These are phyloP conservation scores for Rhodotorula sp. DNA, from an alignment of 1,284 basidiomycete species.

Conservation along the genomic window DNA sequence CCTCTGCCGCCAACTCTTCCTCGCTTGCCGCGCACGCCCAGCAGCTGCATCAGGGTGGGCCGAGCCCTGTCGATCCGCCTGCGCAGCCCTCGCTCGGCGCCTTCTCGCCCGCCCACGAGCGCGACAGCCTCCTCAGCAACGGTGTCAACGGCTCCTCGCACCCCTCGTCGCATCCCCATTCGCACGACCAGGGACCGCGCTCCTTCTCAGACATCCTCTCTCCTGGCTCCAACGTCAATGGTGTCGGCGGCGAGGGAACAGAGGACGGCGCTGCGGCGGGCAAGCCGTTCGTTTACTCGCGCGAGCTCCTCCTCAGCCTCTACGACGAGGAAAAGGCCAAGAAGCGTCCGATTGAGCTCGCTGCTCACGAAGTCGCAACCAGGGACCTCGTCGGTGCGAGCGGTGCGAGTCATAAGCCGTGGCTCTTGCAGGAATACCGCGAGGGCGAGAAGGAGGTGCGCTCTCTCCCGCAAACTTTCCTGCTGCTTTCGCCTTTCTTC, in stretches of 20 bases:
- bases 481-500: background rate
- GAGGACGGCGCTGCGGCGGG: background rate
- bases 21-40: background rate
- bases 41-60: constrained; percentile 6
- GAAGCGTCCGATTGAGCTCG: constrained; percentile 39
- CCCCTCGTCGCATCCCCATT: background rate
- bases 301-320: constrained; percentile 40
- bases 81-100: constrained; percentile 24
- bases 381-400: constrained; percentile 12
- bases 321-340: constrained; percentile 43
- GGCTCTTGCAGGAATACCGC: constrained; percentile 39
- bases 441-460: constrained; percentile 43
- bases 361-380: constrained; percentile 35
- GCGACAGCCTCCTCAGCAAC: background rate
- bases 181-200: constrained; percentile 3
- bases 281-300: constrained; percentile 42
- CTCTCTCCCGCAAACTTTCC: background rate
- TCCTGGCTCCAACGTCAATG: constrained; percentile 11
- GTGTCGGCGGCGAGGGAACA: background rate
- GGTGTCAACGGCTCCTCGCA: background rate
- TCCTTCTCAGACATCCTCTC: constrained; percentile 42
- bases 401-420: constrained; percentile 24
- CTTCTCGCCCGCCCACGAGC: constrained; percentile 13
- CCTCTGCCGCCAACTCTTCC: background rate
- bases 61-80: constrained; percentile 33